phyloP scores from a whole-genome alignment of 768 basidiomycete species.

The Phlebiopsis gigantea region DNA sequence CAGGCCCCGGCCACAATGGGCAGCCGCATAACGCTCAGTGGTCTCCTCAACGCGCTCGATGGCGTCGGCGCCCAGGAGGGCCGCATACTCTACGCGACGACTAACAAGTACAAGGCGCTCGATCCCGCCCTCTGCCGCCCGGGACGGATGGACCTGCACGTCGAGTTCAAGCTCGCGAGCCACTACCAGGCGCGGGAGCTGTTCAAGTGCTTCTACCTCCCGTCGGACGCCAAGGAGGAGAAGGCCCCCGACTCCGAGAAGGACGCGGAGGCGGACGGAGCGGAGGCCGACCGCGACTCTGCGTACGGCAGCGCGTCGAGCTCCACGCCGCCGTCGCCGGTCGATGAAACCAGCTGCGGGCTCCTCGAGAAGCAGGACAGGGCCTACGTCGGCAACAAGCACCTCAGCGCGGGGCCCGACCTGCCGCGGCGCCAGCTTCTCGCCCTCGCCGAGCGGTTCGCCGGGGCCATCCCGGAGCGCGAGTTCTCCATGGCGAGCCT shows the following conservation, averaged over 20 bases:
- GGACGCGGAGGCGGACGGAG: background rate
- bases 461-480: slow-evolving; percentile 44
- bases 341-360: background rate
- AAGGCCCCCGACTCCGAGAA: background rate
- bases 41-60: slow-evolving; percentile 75
- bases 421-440: slow-evolving; percentile 36
- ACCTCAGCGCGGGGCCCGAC: background rate
- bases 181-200: slow-evolving; percentile 61
- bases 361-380: background rate
- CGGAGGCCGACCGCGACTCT: background rate
- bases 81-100: slow-evolving; percentile 76
- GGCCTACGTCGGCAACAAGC: slow-evolving; percentile 3
- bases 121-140: slow-evolving; percentile 74
- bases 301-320: slow-evolving; percentile 4
- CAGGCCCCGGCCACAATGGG: background rate
- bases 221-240: background rate
- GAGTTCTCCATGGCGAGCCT: slow-evolving; percentile 38
- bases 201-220: slow-evolving; percentile 64
- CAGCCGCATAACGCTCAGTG: slow-evolving; percentile 57
- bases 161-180: slow-evolving; percentile 75
- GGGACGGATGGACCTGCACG: slow-evolving; percentile 75
- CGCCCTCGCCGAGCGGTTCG: slow-evolving; percentile 52
- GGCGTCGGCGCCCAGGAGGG: slow-evolving; percentile 79
- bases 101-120: slow-evolving; percentile 64
- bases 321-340: background rate